Base-by-base conservation (phyloP, 805 yeast genomes). In the Metschnikowia gruessii region DNA sequence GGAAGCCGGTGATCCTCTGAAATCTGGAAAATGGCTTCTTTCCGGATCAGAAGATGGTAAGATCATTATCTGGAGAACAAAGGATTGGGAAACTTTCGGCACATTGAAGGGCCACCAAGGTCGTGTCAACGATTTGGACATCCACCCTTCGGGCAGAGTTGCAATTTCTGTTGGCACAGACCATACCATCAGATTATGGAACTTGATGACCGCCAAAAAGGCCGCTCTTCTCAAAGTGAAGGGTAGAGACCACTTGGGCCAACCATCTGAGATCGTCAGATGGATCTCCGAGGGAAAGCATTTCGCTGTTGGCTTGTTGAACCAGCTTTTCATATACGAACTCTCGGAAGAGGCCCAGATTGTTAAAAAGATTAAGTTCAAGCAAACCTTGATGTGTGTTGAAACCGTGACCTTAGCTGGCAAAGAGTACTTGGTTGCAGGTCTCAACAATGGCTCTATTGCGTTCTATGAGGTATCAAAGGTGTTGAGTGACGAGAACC, bases 31-130 rank as follows among this genome's bases (percentile, higher is more conserved):
- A 60, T 94, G 99, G 99, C 74, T 94, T 30, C 68, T 94, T 21
- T 85, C 95, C 11, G 96, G 94, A 1, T 86, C 91, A 2, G 96
- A 87, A 37, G 98, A 94, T 63, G 95, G 97, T 19, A 84, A 82
- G 49, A 82, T 94, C 39, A 80, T 89, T 43, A 78, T 94, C 35
- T 94, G 99, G 99, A 76, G 98, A 65, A 86, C 94, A 3, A 89
- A 87, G 64, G 99, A 94, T 68, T 94, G 99, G 99, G 98, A 94
- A 62, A 76, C 82, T 36, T 83, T 88, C 63, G 95, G 94, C 4
- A 81, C 83, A 12, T 72, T 94, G 64, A 90, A 90, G 64, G 98
- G 97, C 11, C 98, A 92, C 66, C 77, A 76, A 37, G 92, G 81
- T n/a, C 75, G 86, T 43, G 79, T 94, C 36, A 86, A 85, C 55